Evolutionary conservation across 495 filamentous ascomycete species (phyloP), one percentile per base, ranked within the genome.

Genomic region (Penicillium herquei): DNA sequence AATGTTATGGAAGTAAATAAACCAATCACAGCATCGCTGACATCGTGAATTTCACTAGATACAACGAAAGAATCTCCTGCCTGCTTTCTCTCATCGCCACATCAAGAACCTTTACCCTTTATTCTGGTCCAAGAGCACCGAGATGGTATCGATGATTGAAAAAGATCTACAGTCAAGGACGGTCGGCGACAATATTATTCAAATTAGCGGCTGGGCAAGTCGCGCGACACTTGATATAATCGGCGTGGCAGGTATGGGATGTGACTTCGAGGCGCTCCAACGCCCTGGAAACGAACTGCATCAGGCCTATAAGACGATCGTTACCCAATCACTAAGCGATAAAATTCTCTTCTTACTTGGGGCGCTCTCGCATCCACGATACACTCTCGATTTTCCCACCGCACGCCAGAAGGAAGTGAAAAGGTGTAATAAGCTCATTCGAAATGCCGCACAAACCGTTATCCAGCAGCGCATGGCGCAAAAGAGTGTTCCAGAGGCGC

Each of bases 141-240:
- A 18, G 6, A 26, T 51, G 13, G 46, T 37, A 9, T 14, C 16
- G n/a, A 30, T 12, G 4, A 8, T 56, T 2, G n/a, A 51, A 0
- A 26, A 26, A 26, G 21, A 26, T 26, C 4, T 26, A 26, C 21
- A 4, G 21, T 39, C 47, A 13, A 51, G n/a, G 18, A 35, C n/a
- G 3, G 16, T 7, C 10, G 46, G 17, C 14, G 7, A 37, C 17
- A n/a, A n/a, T 6, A 39, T 21, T 39, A 0, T 33, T 33, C 9
- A 8, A 32, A 11, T 16, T 84, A 0, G 70, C 73, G 64, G 69
- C 33, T 78, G 75, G 74, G 54, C 53, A 12, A 69, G 66, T 17
- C 78, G 88, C 10, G 81, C 79, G 3, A 88, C 90, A 0, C 81
- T 93, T 13, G 90, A 93, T 58, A 91, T 92, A 49, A 87, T 93